Evolutionary conservation across 352 stramenopile genomes (phyloP), one percentile per base, ranked within the genome.

Genomic region (Pythium vanterpoolii): DNA sequence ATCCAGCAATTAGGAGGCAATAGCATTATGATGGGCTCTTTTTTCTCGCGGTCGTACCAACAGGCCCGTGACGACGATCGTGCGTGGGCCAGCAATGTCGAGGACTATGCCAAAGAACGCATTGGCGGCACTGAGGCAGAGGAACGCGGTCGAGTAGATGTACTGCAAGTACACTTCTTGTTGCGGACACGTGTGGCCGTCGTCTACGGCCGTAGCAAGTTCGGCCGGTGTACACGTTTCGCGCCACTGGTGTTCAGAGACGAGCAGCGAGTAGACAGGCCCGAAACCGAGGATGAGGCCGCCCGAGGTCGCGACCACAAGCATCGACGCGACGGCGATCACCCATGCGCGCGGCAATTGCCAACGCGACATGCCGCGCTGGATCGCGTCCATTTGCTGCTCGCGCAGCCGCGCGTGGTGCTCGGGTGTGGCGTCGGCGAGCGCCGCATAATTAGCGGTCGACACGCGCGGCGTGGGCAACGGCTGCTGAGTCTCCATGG

Each of bases 111-210:
- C 80, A 40, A 93, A 90, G 46, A 87, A 75, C n/a, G 79, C 79
- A 43, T 89, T 93, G n/a, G 83, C 80, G 4, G 76, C 80, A 57
- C 83, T 90, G 26, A 93, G 72, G 56, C 79, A 87, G 33, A 92
- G 66, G 27, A 92, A 92, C 1, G 71, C 73, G 13, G 79, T 92
- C 4, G 77, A 85, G 49, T 86, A 90, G 6, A 89, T 74, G 48
- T 83, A 87, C 64, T 89, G 80, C 42, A 92, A 69, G 7, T 60
- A 66, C 40, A 92, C 68, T 60, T 92, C 83, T 47, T 90, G 80
- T 4, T 58, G 56, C 6, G 83, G 59, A 23, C 83, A 92, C 21
- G 74, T 56, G 1, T 14, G 9, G 18, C 39, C 38, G 1, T 26
- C 27, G 30, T 43, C 52, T 10, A 14, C 6, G 18, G 45, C 31